phyloP scores from a whole-genome alignment of 2,329 filamentous ascomycete species.

The Hymenoscyphus scutula region DNA sequence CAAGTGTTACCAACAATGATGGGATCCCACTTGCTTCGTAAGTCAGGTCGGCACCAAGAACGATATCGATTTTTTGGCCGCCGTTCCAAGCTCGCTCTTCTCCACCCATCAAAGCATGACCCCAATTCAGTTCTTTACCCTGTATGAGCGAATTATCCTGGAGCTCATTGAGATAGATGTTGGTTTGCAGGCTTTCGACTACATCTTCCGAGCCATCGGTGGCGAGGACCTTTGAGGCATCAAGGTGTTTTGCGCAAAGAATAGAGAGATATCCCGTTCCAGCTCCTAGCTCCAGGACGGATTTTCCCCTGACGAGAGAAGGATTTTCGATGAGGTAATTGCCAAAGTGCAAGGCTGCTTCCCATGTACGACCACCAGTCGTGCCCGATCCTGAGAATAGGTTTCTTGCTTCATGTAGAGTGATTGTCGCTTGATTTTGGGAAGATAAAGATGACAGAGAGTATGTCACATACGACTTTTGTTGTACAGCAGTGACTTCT shows the following conservation, averaged over 20 bases:
- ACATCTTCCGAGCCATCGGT: conserved; percentile 76
- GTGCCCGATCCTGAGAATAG: conserved; percentile 70
- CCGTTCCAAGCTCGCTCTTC: conserved; percentile 45
- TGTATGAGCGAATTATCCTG: conserved; percentile 52
- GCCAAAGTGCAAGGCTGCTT: conserved; percentile 72
- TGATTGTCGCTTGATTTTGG: conserved; percentile 44
- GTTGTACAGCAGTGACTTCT: conserved; percentile 64
- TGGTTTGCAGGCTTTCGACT: conserved; percentile 64
- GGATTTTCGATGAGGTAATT: conserved; percentile 55
- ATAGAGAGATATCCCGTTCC: conserved; percentile 76
- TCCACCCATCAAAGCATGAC: conserved; percentile 30
- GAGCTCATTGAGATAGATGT: conserved; percentile 65
- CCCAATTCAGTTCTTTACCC: conserved; percentile 54
- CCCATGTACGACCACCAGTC: conserved; percentile 78
- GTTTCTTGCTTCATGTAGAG: conserved; percentile 65
- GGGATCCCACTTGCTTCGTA: conserved; percentile 67
- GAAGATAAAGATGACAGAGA: conserved; percentile 29
- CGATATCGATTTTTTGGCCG: conserved; percentile 51
- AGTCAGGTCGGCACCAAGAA: conserved; percentile 76
- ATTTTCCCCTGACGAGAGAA: conserved; percentile 48
- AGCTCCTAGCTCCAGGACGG: conserved; percentile 69
- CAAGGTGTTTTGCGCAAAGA: conserved; percentile 67
- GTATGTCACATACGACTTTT: conserved; percentile 75
- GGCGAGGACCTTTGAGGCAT: conserved; percentile 57
- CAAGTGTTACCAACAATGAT: conserved; percentile 61